phyloP scores from a whole-genome alignment of 2,329 filamentous ascomycete genomes.

The Lachnellula occidentalis region DNA sequence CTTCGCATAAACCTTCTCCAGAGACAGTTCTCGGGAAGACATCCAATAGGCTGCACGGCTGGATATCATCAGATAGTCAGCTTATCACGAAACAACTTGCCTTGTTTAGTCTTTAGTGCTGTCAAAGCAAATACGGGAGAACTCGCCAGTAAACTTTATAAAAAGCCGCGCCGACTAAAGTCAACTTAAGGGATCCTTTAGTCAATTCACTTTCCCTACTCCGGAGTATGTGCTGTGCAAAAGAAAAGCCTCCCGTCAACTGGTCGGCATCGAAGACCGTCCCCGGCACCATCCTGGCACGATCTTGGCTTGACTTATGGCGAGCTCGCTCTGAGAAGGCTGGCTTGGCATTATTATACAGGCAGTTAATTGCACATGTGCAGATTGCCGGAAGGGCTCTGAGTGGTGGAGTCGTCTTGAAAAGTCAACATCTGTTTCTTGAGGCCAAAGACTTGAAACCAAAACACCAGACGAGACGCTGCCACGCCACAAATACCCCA shows the following conservation, averaged over 20 bases:
- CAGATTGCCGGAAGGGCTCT: neutral
- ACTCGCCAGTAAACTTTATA: neutral
- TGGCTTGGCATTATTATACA: conserved; percentile 2
- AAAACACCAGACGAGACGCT: conserved; percentile 6
- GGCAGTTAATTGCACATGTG: neutral
- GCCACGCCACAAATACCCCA: conserved; percentile 12
- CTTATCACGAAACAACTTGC: conserved; percentile 1
- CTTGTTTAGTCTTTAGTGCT: too few species aligned
- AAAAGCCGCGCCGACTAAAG: neutral
- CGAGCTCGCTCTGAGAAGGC: conserved; percentile 5
- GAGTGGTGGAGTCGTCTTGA: neutral
- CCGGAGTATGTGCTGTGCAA: neutral
- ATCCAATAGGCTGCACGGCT: neutral
- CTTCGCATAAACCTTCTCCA: neutral
- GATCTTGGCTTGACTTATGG: neutral
- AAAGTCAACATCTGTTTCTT: neutral
- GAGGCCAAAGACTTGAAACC: conserved; percentile 16
- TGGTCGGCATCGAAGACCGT: neutral
- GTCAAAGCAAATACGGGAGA: neutral
- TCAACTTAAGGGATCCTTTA: neutral
- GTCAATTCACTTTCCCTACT: neutral
- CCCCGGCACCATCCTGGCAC: neutral
- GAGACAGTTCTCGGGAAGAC: neutral
- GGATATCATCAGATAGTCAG: neutral
- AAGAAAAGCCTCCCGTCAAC: conserved; percentile 1